Evolutionary conservation across 2,329 filamentous ascomycete species (phyloP), one percentile per base, ranked within the genome.

Genomic region (Geosmithia morbida): DNA sequence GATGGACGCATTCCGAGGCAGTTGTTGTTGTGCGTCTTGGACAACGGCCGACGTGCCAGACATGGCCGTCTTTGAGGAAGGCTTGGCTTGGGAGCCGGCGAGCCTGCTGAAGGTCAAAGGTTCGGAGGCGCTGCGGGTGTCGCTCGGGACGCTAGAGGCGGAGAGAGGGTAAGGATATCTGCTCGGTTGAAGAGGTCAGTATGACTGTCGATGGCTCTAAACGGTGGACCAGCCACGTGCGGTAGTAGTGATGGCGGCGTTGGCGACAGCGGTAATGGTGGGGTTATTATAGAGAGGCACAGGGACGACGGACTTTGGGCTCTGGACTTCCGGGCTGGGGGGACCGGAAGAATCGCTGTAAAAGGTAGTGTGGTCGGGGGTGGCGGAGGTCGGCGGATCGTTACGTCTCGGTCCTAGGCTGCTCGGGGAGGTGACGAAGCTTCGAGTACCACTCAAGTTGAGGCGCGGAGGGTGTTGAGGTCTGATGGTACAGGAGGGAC

Each of bases 1-100:
- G 57, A 95, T 90, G 11, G 90, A 96, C 3, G 85, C 85, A 48
- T 85, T 94, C 56, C 89, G 80, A 48, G 82, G 78, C 18, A 66
- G 57, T 37, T 37, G 33, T 49, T 68, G 67, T 20, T 46, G 20
- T 17, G 33, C 33, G 52, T 60, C 61, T 55, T 64, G 67, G 41
- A 63, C 60, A 41, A 64, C 57, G 47, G 62, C 61, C 50, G 68
- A 65, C 46, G 67, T 60, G 52, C 70, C 67, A 53, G 71, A 69
- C 69, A 77, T 76, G 52, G 61, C 62, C 50, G 66, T 57, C 52
- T 59, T 63, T 48, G 14, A 13, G 33, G 62, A 58, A 52, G 58
- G 59, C 50, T 58, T 56, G 48, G 62, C 33, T 3, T 37, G 33
- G 11, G 33, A 37, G 33, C 11, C 33, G 13, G 57, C 52, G 63